Base-by-base conservation (phyloP, 2,329 filamentous ascomycete species). In the Thielaviopsis punctulata region DNA sequence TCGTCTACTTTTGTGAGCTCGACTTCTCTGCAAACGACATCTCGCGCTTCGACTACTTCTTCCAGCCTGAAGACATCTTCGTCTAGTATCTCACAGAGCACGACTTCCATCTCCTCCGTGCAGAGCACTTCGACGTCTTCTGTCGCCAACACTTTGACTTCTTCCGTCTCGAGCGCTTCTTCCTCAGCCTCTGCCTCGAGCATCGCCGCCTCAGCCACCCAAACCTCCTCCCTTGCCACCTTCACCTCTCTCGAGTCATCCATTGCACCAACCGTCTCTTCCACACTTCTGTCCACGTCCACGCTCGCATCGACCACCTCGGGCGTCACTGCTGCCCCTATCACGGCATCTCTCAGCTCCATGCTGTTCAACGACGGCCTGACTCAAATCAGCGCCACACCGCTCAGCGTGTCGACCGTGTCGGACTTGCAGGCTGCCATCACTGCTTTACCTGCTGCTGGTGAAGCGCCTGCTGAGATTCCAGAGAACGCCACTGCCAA, bases 341-440 rank as follows among this genome's bases (percentile, higher is more conserved):
- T 19, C 21, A 9, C 27, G 22, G 30, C 41, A 8, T 13, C 25
- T 24, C 44, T 55, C 27, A 52, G 49, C 8, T 48, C 49, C 9
- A 49, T 55, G 7, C 36, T 48, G 33, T 39, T 39, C 30, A 33
- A 21, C 5, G 53, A 45, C 25, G 41, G 44, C 33, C 4, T 43
- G 2, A 39, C 18, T 25, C 33, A 2, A 9, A 24, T 19, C 23
- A 47, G 25, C 19, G 43, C 52, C 45, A 24, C 30, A 19, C 49
- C 53, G 19, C 46, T 55, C 25, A 22, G 19, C 36, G 23, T 52
- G 25, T 45, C 53, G 18, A 55, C 49, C 27, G 46, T 55, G 25
- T 41, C 53, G 33, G 23, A 55, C 45, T 43, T 55, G 21, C 41
- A 52, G 27, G 49, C 44, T 15, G 50, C 46, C 45, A 36, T 52